Evolutionary conservation across 495 filamentous ascomycete genomes (phyloP).

Genomic region (Talaromyces wortmannii): DNA sequence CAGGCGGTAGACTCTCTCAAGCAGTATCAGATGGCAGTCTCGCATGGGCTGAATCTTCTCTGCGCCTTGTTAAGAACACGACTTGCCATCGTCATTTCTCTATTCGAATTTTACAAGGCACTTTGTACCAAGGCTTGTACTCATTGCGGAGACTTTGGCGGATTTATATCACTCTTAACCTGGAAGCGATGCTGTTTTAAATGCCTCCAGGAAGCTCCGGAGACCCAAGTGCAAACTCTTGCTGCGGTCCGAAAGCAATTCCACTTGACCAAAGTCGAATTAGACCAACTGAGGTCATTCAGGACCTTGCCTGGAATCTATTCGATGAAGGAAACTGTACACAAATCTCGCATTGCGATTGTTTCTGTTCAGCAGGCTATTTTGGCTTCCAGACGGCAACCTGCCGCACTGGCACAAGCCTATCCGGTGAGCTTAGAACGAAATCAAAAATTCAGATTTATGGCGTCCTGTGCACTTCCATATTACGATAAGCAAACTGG

Average conservation of each 20-base stretch:
- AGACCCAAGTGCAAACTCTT: conserved; percentile 23
- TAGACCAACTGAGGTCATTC: conserved; percentile 17
- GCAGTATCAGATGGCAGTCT: conserved; percentile 23
- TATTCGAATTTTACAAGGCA: conserved; percentile 23
- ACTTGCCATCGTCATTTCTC: conserved; percentile 19
- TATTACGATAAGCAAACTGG: conserved; percentile 29
- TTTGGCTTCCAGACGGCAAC: conserved; percentile 14
- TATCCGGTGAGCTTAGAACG: conserved; percentile 11
- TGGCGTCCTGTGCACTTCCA: conserved; percentile 28
- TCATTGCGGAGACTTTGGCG: conserved; percentile 25
- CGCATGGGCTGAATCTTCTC: conserved; percentile 28
- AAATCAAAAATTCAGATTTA: conserved; percentile 25
- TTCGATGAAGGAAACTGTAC: conserved; percentile 16
- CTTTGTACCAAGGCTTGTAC: conserved; percentile 25
- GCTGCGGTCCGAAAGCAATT: conserved; percentile 24
- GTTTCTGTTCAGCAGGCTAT: conserved; percentile 25
- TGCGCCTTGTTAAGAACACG: conserved; percentile 32
- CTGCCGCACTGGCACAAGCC: conserved; percentile 7
- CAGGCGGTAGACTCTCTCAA: conserved; percentile 24
- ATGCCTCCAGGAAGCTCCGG: conserved; percentile 19
- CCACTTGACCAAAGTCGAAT: conserved; percentile 19
- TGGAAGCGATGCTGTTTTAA: conserved; percentile 29
- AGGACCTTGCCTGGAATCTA: conserved; percentile 28
- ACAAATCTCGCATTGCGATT: conserved; percentile 20
- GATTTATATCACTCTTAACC: conserved; percentile 23